Evolutionary conservation across 192 early-diverging fungal species (phyloP).

Genomic region (Backusella psychrophila): DNA sequence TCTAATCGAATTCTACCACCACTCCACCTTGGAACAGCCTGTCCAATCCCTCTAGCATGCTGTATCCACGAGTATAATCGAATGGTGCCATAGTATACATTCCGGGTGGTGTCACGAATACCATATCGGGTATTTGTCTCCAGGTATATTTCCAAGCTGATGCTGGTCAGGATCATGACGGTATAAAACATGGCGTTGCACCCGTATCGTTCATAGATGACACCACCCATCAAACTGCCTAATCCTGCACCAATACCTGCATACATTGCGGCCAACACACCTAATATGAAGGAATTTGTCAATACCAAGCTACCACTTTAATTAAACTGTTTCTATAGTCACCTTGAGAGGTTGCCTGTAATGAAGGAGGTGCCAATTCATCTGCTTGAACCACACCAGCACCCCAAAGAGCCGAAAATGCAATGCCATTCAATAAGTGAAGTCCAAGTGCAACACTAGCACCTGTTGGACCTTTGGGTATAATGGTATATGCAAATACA

Average conservation of each 20-base stretch:
- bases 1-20: slow-evolving; percentile 33
- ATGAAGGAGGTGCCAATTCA: slow-evolving; percentile 39
- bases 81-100: not conserved
- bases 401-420: slow-evolving; percentile 45
- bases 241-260: slow-evolving; percentile 41
- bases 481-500: slow-evolving; percentile 36
- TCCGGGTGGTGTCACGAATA: slow-evolving; percentile 19
- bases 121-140: slow-evolving; percentile 37
- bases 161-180: slow-evolving; percentile 25
- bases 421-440: slow-evolving; percentile 44
- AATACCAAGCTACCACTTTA: not conserved
- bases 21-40: slow-evolving; percentile 40
- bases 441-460: slow-evolving; percentile 38
- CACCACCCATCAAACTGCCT: slow-evolving; percentile 39
- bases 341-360: slow-evolving; percentile 46
- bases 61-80: slow-evolving; percentile 24
- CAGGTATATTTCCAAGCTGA: slow-evolving; percentile 36
- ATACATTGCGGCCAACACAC: slow-evolving; percentile 37
- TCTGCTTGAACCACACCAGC: slow-evolving; percentile 43
- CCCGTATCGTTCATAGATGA: slow-evolving; percentile 38
- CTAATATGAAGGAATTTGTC: not conserved
- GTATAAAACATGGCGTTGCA: slow-evolving; percentile 39
- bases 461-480: slow-evolving; percentile 29
- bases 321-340: not conserved
- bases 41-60: slow-evolving; percentile 20